Base-by-base conservation (phyloP, 2,329 filamentous ascomycete genomes). In the Cladosporium sp. region DNA sequence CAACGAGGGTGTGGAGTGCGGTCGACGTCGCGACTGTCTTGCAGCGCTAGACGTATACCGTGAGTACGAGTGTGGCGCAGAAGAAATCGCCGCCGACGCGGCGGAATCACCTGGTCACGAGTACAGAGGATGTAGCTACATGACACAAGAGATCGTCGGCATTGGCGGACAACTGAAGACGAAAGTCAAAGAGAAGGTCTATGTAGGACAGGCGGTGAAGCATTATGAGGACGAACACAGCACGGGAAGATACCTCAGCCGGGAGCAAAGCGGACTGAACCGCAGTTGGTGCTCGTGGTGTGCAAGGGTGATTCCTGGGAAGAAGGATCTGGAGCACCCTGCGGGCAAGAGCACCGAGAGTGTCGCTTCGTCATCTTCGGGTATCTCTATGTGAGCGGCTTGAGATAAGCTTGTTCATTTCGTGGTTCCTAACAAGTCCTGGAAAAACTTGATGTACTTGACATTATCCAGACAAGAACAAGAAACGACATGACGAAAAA, bases 281-380 rank as follows among this genome's bases (percentile, higher is more conserved):
- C 79, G 91, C 54, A 90, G 87, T 64, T 96, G 89, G 89, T 97
- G 91, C 68, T 89, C 87, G 0, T 96, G 92, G 91, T 97, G 92
- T 67, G 82, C 78, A 67, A 77, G 89, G 54, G 61, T 66, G 9
- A 53, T 64, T 7, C 51, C 51, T 4, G 58, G 61, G 1, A 64
- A 62, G 52, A 66, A 64, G 39, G 62, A 65, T 39, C 18, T 56
- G 36, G 56, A 55, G 36, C 51, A 53, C 8, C 20, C 32, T 11
- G 34, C 51, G 9, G 44, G 43, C 5, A 50, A 50, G 42, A 63
- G 60, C 27, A 57, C 56, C 7, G 59, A 62, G 9, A 65, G 63
- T 41, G 52, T 64, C n/a, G 55, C 52, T 4, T 62, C 61, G 6
- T 53, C 22, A 3, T 51, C 48, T 17, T 51, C 48, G 18, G 47